A percentile compares a stretch with the other conserved stretches of the same genome.
These are phyloP conservation scores for Neofusicoccum sp. DNA, from an alignment of 2,329 filamentous ascomycete species.

Conservation along the genomic window DNA sequence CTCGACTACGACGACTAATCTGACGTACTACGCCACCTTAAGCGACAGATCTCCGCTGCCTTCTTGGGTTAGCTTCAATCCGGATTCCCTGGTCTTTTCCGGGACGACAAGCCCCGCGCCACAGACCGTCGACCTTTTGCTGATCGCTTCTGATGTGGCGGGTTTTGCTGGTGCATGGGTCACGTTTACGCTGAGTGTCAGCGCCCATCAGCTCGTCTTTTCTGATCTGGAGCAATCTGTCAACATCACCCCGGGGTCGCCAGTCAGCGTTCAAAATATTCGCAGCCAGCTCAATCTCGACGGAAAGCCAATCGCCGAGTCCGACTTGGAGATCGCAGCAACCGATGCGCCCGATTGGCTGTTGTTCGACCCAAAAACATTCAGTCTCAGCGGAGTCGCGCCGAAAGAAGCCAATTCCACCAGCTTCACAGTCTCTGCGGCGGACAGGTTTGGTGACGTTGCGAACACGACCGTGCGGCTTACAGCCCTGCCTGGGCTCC, in stretches of 20 bases:
- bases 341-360: slow-evolving; percentile 70
- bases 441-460: slow-evolving; percentile 61
- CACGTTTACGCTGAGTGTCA: slow-evolving; percentile 72
- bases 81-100: slow-evolving; percentile 64
- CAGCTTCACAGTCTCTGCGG: slow-evolving; percentile 64
- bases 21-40: slow-evolving; percentile 75
- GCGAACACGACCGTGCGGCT: slow-evolving; percentile 60
- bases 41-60: slow-evolving; percentile 79
- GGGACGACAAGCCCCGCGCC: slow-evolving; percentile 71
- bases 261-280: slow-evolving; percentile 35
- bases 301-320: slow-evolving; percentile 46
- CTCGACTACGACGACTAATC: slow-evolving; percentile 55
- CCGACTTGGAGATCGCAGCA: slow-evolving; percentile 56
- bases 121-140: slow-evolving; percentile 69
- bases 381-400: slow-evolving; percentile 67
- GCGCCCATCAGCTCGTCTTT: slow-evolving; percentile 69
- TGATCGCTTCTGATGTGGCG: slow-evolving; percentile 78
- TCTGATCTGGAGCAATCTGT: slow-evolving; percentile 48
- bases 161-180: slow-evolving; percentile 71
- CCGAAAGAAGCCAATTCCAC: slow-evolving; percentile 60
- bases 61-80: slow-evolving; percentile 80
- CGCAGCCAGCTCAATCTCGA: slow-evolving; percentile 39
- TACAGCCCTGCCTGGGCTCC: slow-evolving; percentile 45
- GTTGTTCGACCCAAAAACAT: slow-evolving; percentile 62
- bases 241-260: slow-evolving; percentile 35